Evolutionary conservation across 2,329 filamentous ascomycete genomes (phyloP), one percentile per base, ranked within the genome.

Genomic region (Aureobasidium melanogenum): DNA sequence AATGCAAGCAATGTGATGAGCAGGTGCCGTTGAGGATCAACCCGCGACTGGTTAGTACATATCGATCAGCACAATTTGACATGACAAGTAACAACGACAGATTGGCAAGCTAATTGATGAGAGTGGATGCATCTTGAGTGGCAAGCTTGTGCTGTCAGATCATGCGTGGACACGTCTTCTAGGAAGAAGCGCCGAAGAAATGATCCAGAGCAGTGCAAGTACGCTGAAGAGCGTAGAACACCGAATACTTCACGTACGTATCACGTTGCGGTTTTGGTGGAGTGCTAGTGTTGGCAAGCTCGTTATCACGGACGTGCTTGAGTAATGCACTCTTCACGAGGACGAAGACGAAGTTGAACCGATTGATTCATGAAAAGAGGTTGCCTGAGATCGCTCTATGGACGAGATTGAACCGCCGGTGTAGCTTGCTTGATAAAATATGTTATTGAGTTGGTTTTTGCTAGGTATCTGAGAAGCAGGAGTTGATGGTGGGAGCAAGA

Each of bases 241-340:
- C 64, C 72, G 79, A 4, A 66, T 85, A 51, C 58, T 80, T 15
- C 84, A 80, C 64, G 69, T 81, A 52, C 75, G 82, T 17, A 66
- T 84, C 9, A 83, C 79, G 17, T 64, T 86, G 66, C 75, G 79
- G 5, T 83, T 86, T 67, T 83, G 80, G 1, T 81, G 83, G 79
- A 75, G 74, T 19, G 69, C 74, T 22, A 60, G 72, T 63, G 65
- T 75, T 26, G 72, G 72, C 39, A 73, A 72, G 60, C 63, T 79
- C 7, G 76, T 72, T 61, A 70, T 79, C 30, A n/a, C 36, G 15
- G 62, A 61, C 26, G 57, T 62, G 22, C 30, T 62, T 6, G 56
- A 59, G 34, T 59, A 15, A 50, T 10, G 28, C n/a, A 30, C 8
- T 12, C 30, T 38, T 28, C 7, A 52, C n/a, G 22, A 17, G 7